Base-by-base conservation (phyloP, 2,329 filamentous ascomycete species). In the Atkinsonella hypoxylon region DNA sequence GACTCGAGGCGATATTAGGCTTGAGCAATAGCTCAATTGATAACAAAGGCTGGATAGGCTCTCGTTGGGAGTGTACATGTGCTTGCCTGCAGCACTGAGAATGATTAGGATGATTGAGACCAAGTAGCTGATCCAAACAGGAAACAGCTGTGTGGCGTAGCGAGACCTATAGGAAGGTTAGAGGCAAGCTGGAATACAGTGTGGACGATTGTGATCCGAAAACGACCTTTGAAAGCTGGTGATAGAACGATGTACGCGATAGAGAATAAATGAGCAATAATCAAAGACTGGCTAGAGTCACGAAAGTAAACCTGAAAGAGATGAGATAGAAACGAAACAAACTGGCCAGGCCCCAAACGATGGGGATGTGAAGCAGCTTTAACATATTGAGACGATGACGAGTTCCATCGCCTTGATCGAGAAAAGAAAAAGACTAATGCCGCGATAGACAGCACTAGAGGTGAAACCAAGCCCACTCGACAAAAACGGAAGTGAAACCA, bases 401-500 rank as follows among this genome's bases (percentile, higher is more conserved):
- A 45, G 36, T 36, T 49, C n/a, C 41, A 47, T 39, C 4, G 45
- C 22, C 18, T 26, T 42, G 20, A 11, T 22, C 12, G 17, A 48
- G 44, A 41, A 42, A 42, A 12, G 48, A 50, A 39, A 30, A 49
- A 45, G 47, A 43, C 39, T 32, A 47, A 50, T 47, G 44, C 32
- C 44, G 15, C 31, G 7, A 44, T 44, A 13, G 45, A 40, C 47
- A 32, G 51, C 47, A 49, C 26, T 41, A 56, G 52, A 52, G 51
- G 52, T 41, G 49, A 50, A 51, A 49, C 51, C 48, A 49, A 53
- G 54, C 17, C 31, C 39, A 41, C 26, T 22, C 56, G 57, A 57
- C 43, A 54, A 47, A 52, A 51, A 43, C 45, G 47, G 61, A 64
- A 63, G 64, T 78, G 75, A 79, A 79, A 79, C 75, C 61, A 56